Base-by-base conservation (phyloP, 192 early-diverging fungal species). In the Gamsiella multidivaricata region DNA sequence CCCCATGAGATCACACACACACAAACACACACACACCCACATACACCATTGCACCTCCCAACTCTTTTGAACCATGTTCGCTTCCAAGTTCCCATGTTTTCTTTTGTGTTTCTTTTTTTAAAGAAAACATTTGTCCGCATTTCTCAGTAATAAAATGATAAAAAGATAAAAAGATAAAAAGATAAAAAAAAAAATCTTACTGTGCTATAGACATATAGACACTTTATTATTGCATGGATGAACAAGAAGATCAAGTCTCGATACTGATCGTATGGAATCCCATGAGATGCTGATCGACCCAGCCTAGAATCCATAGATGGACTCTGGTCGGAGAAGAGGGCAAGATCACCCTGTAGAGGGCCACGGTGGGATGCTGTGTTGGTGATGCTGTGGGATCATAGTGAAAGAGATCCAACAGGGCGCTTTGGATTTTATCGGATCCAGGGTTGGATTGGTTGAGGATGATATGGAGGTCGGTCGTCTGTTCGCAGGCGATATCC, bases 241-340 rank as follows among this genome's bases (percentile, higher is more conserved):
- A n/a, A n/a, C n/a, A 47, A 61, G 29, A 8, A 20, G 0, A 3
- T 57, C 36, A 78, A 3, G 74, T 45, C 34, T 78, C 74, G 34
- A 78, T 78, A 41, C 60, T 64, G n/a, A 78, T 51, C 9, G 74
- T 78, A 23, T 78, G 65, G 41, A 69, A 37, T 18, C 74, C 74
- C 5, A 78, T 3, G 23, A 78, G 61, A 5, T 78, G 60, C 7
- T 26, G 20, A 25, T 69, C 74, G 5, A 69, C 18, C 74, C 74
- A 78, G 5, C 74, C 74, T 20, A 78, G 54, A 47, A 69, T 32
- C 65, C 65, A 78, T 36, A 78, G 32, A 32, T 78, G 74, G 8
- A 78, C 61, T 29, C 37, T 49, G 37, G 74, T 64, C 10, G 74
- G 29, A 6, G 71, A 66, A 2, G 34, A 59, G 0, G 65, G 52